Percentiles rank a stretch among this genome's conserved stretches.
These are phyloP conservation scores for Rutstroemia sp. DNA, from an alignment of 2,329 filamentous ascomycete genomes.

Conservation along the genomic window DNA sequence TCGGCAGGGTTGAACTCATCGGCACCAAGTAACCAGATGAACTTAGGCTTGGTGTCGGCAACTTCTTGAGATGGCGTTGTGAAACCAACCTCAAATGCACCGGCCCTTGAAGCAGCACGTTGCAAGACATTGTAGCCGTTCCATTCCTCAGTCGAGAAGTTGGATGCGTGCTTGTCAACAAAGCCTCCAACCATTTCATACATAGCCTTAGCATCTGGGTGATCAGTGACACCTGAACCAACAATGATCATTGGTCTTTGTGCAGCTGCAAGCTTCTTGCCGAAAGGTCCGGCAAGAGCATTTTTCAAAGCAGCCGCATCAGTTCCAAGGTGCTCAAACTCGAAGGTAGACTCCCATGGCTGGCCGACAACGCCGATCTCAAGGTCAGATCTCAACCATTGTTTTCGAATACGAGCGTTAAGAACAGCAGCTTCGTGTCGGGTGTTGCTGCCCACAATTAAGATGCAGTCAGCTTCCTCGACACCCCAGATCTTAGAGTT, in stretches of 20 bases:
- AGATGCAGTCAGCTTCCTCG: slow-evolving; percentile 85
- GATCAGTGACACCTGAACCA: slow-evolving; percentile 86
- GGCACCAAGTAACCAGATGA: slow-evolving; percentile 92
- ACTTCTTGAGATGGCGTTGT: slow-evolving; percentile 76
- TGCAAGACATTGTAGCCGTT: slow-evolving; percentile 97
- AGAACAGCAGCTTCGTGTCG: slow-evolving; percentile 91
- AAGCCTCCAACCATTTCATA: slow-evolving; percentile 88
- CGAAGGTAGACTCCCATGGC: slow-evolving; percentile 88
- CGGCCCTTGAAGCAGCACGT: slow-evolving; percentile 82
- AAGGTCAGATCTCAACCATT: slow-evolving; percentile 92
- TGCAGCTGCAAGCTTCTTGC: slow-evolving; percentile 81
- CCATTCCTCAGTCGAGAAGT: slow-evolving; percentile 86
- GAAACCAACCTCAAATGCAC: slow-evolving; percentile 94
- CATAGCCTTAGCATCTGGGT: slow-evolving; percentile 83
- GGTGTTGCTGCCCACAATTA: slow-evolving; percentile 91
- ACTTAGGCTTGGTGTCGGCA: slow-evolving; percentile 81
- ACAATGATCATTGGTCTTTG: slow-evolving; percentile 96
- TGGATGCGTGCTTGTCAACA: slow-evolving; percentile 85
- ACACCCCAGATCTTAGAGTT: slow-evolving; percentile 93
- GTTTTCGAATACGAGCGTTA: slow-evolving; percentile 95
- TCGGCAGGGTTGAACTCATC: slow-evolving; percentile 82
- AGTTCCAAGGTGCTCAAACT: slow-evolving; percentile 82
- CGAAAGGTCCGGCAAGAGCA: slow-evolving; percentile 78
- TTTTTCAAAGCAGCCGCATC: slow-evolving; percentile 76
- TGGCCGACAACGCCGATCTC: slow-evolving; percentile 89